These are phyloP conservation scores for Senna tora DNA, from an alignment of 306 rosid species.

Conservation along the genomic window DNA sequence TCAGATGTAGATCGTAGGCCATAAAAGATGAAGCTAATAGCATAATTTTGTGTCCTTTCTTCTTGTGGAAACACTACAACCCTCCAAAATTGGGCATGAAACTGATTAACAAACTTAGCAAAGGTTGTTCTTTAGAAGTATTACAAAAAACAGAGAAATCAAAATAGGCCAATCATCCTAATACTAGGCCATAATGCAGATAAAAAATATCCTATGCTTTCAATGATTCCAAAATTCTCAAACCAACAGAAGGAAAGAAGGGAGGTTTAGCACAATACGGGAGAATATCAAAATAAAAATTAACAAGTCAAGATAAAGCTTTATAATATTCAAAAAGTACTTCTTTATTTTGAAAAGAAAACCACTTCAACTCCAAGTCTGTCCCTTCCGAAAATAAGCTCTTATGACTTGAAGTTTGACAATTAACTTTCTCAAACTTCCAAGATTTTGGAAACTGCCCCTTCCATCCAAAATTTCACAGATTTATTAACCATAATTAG, in stretches of 20 bases:
- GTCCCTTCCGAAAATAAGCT: not conserved
- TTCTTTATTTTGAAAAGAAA: not conserved
- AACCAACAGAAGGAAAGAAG: not conserved
- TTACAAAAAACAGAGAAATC: not conserved
- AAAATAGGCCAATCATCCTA: not conserved
- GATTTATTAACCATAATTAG: not conserved
- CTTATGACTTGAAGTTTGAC: not conserved
- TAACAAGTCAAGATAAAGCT: not conserved
- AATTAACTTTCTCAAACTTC: not conserved
- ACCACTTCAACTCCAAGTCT: not conserved
- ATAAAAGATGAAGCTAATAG: not conserved
- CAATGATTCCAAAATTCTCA: constrained; percentile 9
- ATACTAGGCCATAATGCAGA: not conserved
- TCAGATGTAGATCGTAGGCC: not conserved
- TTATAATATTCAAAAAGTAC: not conserved
- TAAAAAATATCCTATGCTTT: not conserved
- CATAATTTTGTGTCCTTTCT: not conserved
- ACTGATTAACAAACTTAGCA: not conserved
- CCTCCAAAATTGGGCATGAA: not conserved
- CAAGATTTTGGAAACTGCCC: not conserved
- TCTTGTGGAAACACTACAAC: not conserved
- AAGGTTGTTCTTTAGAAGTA: not conserved
- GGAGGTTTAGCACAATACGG: too few species aligned
- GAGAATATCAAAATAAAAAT: too few species aligned
- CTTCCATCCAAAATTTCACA: too few species aligned